phyloP scores from a whole-genome alignment of 179 eudicot species.

The Spinacia oleracea region DNA sequence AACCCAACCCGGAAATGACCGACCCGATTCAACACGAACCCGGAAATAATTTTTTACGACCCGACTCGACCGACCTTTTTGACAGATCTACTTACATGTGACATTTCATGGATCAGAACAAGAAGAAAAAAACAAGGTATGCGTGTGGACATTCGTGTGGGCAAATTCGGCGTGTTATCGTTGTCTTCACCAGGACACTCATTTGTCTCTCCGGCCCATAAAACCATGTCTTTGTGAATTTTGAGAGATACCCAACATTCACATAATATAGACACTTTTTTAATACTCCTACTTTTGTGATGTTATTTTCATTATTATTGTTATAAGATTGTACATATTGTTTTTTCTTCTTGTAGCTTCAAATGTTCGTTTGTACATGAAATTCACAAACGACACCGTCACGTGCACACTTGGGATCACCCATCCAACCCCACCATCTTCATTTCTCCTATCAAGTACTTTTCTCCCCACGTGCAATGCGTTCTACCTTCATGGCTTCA shows the following conservation, averaged over 20 bases:
- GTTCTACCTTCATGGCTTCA: too few species aligned
- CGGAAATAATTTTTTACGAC: too few species aligned
- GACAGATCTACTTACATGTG: too few species aligned
- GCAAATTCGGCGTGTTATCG: background rate
- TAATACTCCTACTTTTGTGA: too few species aligned
- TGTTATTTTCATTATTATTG: too few species aligned
- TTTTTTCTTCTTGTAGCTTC: background rate
- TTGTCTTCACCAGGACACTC: background rate
- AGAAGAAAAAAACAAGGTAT: background rate
- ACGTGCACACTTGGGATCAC: constrained; percentile 23
- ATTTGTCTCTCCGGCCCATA: background rate
- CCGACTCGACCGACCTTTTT: too few species aligned
- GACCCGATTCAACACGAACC: too few species aligned
- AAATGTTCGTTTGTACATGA: background rate
- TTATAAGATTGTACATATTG: background rate
- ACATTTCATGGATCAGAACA: too few species aligned
- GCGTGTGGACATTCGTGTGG: constrained; percentile 18
- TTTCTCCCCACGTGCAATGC: background rate
- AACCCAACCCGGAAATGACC: too few species aligned
- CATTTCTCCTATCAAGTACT: background rate
- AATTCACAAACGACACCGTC: constrained; percentile 18
- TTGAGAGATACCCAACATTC: background rate
- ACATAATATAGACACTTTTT: background rate
- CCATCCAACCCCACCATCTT: constrained; percentile 15
- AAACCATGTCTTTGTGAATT: background rate